phyloP scores from a whole-genome alignment of 108 stramenopile genomes.

The Cyclostephanos tholiformis region DNA sequence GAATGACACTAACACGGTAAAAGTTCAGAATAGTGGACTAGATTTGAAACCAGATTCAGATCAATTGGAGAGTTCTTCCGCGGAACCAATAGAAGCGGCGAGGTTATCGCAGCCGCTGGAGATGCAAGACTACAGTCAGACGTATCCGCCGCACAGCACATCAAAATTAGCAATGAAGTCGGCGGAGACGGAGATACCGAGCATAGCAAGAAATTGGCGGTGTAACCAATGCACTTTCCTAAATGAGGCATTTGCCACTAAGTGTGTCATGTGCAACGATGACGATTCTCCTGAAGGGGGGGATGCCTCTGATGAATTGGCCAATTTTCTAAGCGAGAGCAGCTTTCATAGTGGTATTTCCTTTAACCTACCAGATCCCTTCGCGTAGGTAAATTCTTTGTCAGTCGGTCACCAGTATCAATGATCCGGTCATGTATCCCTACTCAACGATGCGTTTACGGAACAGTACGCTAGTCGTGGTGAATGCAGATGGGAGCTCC shows the following conservation, averaged over 20 bases:
- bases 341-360: neutral
- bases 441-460: constrained; percentile 24
- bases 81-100: neutral
- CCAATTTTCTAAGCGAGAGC: constrained; percentile 35
- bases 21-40: neutral
- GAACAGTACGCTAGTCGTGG: constrained; percentile 39
- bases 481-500: constrained; percentile 15
- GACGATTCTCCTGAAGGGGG: constrained; percentile 27
- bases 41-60: neutral
- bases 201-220: constrained; percentile 24
- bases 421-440: constrained; percentile 33
- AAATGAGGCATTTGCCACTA: constrained; percentile 16
- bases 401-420: constrained; percentile 6
- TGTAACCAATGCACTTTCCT: constrained; percentile 48
- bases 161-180: neutral
- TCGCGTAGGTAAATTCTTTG: neutral
- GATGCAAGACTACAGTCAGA: neutral
- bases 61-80: neutral
- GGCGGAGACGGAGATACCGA: neutral
- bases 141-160: neutral
- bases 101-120: neutral
- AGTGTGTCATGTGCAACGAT: constrained; percentile 50
- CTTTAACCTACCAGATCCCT: constrained; percentile 5
- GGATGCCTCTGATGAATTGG: constrained; percentile 37
- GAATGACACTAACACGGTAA: neutral